Conservation (phyloP, 2,329 filamentous ascomycete species). For the Didymella keratinophila region DNA sequence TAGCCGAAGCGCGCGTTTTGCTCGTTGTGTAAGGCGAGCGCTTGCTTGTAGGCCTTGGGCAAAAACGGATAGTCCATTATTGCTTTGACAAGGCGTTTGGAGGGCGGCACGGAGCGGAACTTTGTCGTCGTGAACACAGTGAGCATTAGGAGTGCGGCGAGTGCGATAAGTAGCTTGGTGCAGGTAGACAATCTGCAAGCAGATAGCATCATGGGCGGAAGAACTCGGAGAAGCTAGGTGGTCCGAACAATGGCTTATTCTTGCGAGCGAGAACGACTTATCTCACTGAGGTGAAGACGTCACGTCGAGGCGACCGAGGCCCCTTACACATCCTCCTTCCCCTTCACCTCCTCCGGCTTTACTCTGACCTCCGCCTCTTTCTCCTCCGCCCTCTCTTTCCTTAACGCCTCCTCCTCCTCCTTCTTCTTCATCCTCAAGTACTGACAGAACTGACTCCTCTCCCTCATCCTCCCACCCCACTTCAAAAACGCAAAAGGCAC, state of each 20-base stretch:
- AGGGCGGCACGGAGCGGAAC: background rate
- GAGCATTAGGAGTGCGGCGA: background rate
- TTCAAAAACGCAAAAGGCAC: conserved; percentile 67
- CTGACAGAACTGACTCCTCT: conserved; percentile 68
- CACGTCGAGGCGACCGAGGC: background rate
- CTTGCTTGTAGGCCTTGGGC: background rate
- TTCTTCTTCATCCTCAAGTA: conserved; percentile 57
- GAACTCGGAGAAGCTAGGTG: background rate
- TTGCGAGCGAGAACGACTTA: background rate
- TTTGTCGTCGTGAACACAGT: background rate
- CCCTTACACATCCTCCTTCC: conserved; percentile 25
- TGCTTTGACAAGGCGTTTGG: background rate
- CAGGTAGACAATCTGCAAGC: background rate
- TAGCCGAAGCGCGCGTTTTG: conserved; percentile 3
- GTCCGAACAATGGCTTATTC: background rate
- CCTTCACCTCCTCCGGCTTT: conserved; percentile 15
- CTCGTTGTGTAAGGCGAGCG: background rate
- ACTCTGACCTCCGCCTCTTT: conserved; percentile 1
- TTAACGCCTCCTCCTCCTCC: conserved; percentile 37
- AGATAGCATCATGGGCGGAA: background rate
- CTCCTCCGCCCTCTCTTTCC: conserved; percentile 27
- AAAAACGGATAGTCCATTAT: background rate
- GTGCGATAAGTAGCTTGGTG: background rate
- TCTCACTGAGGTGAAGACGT: background rate
- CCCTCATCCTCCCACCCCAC: conserved; percentile 63